phyloP scores from a whole-genome alignment of 192 early-diverging fungal species.

The Backusella luteola region DNA sequence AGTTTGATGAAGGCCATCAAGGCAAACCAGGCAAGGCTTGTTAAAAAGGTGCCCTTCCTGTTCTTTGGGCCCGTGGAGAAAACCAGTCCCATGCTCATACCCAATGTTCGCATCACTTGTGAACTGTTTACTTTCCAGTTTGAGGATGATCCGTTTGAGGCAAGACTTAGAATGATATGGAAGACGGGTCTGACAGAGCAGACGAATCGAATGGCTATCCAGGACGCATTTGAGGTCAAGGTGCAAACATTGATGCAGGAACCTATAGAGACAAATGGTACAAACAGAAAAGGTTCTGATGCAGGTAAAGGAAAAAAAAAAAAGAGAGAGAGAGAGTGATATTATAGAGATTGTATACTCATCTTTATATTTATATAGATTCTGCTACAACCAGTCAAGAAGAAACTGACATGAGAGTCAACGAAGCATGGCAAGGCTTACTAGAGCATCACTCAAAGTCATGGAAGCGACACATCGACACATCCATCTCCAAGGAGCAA shows the following conservation, averaged over 20 bases:
- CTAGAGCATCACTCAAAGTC: slow-evolving; percentile 34
- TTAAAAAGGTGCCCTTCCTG: slow-evolving; percentile 18
- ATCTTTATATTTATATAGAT: background rate
- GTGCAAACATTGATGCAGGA: slow-evolving; percentile 16
- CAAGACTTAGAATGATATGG: slow-evolving; percentile 32
- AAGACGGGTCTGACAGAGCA: slow-evolving; percentile 39
- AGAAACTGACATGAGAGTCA: slow-evolving; percentile 19
- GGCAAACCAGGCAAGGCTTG: slow-evolving; percentile 22
- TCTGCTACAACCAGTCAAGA: background rate
- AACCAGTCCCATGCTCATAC: slow-evolving; percentile 25
- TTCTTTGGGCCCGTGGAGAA: slow-evolving; percentile 22
- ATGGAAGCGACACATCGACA: slow-evolving; percentile 34
- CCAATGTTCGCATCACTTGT: slow-evolving; percentile 27
- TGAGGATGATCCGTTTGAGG: slow-evolving; percentile 50
- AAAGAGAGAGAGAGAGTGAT: background rate
- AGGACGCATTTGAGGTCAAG: slow-evolving; percentile 42
- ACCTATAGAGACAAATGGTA: background rate
- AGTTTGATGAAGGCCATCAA: slow-evolving; percentile 36
- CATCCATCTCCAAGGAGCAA: slow-evolving; percentile 6
- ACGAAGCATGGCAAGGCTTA: slow-evolving; percentile 23
- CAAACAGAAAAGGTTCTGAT: background rate
- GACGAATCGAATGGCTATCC: slow-evolving; percentile 24
- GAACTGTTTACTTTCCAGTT: slow-evolving; percentile 32
- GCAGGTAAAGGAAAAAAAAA: background rate
- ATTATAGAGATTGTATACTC: background rate